Conservation (phyloP, 2,329 filamentous ascomycete species). For the Paraphoma sp. region DNA sequence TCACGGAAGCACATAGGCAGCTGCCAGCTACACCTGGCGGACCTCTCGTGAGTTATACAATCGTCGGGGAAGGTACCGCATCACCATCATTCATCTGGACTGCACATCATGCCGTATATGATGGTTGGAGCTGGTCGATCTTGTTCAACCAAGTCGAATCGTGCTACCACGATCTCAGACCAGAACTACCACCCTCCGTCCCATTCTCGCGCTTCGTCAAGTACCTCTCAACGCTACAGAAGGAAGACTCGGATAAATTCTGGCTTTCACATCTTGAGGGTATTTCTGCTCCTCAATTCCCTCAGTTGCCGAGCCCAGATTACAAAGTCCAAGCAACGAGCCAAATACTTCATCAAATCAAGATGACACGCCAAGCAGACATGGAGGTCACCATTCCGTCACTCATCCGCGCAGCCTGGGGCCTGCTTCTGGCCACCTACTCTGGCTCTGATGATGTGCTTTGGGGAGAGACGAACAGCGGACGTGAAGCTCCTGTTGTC, state of each 20-base stretch:
- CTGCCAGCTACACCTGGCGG: constrained; percentile 37
- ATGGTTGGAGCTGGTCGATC: constrained; percentile 42
- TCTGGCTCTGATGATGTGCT: constrained; percentile 56
- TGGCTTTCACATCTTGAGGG: constrained; percentile 37
- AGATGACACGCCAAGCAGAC: constrained; percentile 23
- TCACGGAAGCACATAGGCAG: constrained; percentile 33
- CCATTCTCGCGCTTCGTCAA: constrained; percentile 44
- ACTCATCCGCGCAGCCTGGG: constrained; percentile 55
- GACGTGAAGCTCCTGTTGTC: constrained; percentile 42
- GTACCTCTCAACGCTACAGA: constrained; percentile 34
- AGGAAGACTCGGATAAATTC: constrained; percentile 34
- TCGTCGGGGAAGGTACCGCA: constrained; percentile 24
- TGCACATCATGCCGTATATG: constrained; percentile 47
- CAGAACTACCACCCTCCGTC: constrained; percentile 16
- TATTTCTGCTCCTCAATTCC: constrained; percentile 37
- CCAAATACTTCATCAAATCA: constrained; percentile 27
- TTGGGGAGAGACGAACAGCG: constrained; percentile 53
- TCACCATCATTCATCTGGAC: constrained; percentile 42
- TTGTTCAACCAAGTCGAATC: constrained; percentile 35
- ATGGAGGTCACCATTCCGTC: constrained; percentile 45
- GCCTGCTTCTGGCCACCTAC: constrained; percentile 53
- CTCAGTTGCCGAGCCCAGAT: constrained; percentile 38
- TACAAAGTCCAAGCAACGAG: constrained; percentile 40
- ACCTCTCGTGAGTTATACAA: constrained; percentile 29
- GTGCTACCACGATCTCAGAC: constrained; percentile 21